A percentile compares a stretch with the other conserved stretches of the same genome.
Conservation (phyloP, 202 grass and related monocot species). For the Tripidium arundinaceum region DNA sequence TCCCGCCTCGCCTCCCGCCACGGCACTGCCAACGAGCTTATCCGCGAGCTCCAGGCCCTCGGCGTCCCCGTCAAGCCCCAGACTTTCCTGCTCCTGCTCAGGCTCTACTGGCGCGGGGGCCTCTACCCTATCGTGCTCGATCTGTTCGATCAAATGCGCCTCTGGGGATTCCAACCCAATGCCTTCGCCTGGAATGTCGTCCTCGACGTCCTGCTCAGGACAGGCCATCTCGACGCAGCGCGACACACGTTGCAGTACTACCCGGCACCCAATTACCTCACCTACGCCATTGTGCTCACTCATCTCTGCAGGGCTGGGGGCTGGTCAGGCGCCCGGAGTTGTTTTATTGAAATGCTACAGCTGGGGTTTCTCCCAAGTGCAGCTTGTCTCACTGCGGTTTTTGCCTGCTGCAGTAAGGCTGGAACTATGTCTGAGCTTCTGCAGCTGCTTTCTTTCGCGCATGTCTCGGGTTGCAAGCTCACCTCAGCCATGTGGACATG, state of each 20-base stretch:
- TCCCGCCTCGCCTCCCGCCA: slow-evolving; percentile 50
- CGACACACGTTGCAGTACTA: slow-evolving; percentile 30
- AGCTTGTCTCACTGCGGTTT: slow-evolving; percentile 34
- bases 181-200: slow-evolving; percentile 56
- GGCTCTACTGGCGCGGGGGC: slow-evolving; percentile 59
- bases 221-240: slow-evolving; percentile 30
- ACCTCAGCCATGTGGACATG: slow-evolving; percentile 63
- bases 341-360: slow-evolving; percentile 50
- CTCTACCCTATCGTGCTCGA: slow-evolving; percentile 45
- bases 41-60: slow-evolving; percentile 42
- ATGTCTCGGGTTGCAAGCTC: slow-evolving; percentile 44
- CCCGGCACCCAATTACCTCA: slow-evolving; percentile 67
- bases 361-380: slow-evolving; percentile 49
- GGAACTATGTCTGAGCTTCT: slow-evolving; percentile 51
- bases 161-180: slow-evolving; percentile 51
- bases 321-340: slow-evolving; percentile 42
- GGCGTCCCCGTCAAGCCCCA: slow-evolving; percentile 61
- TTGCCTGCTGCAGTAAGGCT: slow-evolving; percentile 63
- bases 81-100: slow-evolving; percentile 70
- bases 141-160: slow-evolving; percentile 72
- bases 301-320: slow-evolving; percentile 58
- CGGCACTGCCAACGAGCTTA: slow-evolving; percentile 40
- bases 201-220: slow-evolving; percentile 76
- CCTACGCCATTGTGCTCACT: slow-evolving; percentile 60
- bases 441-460: slow-evolving; percentile 50